phyloP scores from a whole-genome alignment of 805 yeast genomes.

The Yamadazyma philogaea region DNA sequence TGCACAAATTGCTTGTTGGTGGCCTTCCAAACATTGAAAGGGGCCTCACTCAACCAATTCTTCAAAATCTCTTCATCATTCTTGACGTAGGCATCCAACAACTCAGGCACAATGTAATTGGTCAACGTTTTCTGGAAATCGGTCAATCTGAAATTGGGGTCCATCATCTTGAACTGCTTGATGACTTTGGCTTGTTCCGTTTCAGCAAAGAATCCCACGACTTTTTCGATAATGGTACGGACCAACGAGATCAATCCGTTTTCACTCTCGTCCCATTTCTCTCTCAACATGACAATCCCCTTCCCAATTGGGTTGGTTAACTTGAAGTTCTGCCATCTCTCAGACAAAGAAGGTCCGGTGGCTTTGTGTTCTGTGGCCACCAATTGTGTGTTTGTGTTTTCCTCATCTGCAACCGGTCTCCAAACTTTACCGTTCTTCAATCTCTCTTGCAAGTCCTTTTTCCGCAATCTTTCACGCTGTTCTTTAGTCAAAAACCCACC shows the following conservation, averaged over 20 bases:
- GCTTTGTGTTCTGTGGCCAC: constrained; percentile 80
- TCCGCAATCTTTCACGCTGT: constrained; percentile 68
- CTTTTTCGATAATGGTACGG: constrained; percentile 74
- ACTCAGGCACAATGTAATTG: constrained; percentile 91
- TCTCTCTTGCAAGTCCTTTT: constrained; percentile 48
- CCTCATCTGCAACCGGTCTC: constrained; percentile 32
- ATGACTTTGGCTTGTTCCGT: constrained; percentile 95
- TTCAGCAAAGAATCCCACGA: constrained; percentile 89
- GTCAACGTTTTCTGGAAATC: constrained; percentile 79
- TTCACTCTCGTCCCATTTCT: constrained; percentile 88
- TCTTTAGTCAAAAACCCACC: constrained; percentile 92
- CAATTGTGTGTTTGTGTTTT: constrained; percentile 76
- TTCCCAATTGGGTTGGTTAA: constrained; percentile 70
- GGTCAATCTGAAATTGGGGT: constrained; percentile 80
- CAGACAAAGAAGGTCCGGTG: constrained; percentile 63
- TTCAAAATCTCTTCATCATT: constrained; percentile 84
- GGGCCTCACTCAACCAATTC: constrained; percentile 95
- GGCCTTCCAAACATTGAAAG: constrained; percentile 90
- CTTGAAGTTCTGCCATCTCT: constrained; percentile 63
- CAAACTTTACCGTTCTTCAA: constrained; percentile 65
- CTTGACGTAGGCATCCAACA: constrained; percentile 89
- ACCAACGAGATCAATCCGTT: constrained; percentile 81
- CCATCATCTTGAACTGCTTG: constrained; percentile 80
- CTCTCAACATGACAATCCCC: constrained; percentile 54
- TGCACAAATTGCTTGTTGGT: constrained; percentile 89